Evolutionary conservation across 192 early-diverging fungal genomes (phyloP).

Genomic region (Rhizophagus sp.): DNA sequence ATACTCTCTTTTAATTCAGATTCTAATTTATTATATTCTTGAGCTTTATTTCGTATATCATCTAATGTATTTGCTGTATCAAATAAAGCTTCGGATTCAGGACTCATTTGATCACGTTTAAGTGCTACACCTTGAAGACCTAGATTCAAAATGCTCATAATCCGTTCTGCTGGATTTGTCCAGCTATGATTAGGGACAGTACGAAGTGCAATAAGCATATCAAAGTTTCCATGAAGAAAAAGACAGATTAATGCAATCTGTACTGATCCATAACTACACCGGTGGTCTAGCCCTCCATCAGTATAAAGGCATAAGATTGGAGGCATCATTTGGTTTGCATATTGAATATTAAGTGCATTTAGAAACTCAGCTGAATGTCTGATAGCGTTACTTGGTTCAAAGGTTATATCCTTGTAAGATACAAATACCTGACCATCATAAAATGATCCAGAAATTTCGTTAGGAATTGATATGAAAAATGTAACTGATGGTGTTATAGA

Average conservation of each 20-base stretch:
- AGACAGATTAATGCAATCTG: slow-evolving; percentile 3
- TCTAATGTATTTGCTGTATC: not conserved
- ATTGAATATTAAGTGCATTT: not conserved
- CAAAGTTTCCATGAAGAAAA: not conserved
- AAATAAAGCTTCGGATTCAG: not conserved
- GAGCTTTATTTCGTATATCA: not conserved
- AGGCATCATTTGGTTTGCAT: not conserved
- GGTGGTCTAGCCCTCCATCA: not conserved
- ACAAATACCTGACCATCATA: not conserved
- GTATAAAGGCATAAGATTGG: not conserved
- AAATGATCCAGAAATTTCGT: not conserved
- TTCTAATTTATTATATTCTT: not conserved
- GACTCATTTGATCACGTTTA: not conserved
- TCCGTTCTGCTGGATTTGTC: not conserved
- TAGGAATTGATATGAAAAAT: not conserved
- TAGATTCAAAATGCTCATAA: slow-evolving; percentile 1
- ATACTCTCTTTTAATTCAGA: slow-evolving; percentile 4
- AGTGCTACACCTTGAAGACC: not conserved
- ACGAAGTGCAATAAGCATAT: not conserved
- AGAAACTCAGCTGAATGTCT: not conserved
- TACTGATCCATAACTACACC: not conserved
- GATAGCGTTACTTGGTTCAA: not conserved
- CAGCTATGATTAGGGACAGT: not conserved
- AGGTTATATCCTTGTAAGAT: not conserved
- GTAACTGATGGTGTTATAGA: not conserved